Evolutionary conservation across 495 filamentous ascomycete species (phyloP).

Genomic region (Hyaloscypha hepaticicola): DNA sequence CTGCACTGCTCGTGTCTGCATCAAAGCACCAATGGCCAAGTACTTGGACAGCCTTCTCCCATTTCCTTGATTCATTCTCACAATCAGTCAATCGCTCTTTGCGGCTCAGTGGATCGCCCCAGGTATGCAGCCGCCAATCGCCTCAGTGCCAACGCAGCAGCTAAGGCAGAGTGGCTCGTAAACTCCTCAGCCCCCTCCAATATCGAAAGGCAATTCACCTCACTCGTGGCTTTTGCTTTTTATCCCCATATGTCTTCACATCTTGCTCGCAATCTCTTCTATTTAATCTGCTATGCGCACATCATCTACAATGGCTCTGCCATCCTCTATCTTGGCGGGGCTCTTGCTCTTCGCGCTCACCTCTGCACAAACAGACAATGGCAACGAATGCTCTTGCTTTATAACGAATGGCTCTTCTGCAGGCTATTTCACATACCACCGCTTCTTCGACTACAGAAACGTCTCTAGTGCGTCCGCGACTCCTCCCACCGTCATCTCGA

Average conservation of each 20-base stretch:
- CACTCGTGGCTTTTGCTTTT: background rate
- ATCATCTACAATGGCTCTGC: slow-evolving; percentile 20
- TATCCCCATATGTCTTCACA: background rate
- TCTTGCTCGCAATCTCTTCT: background rate
- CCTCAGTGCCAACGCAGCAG: background rate
- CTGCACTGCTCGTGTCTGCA: background rate
- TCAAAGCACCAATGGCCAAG: background rate
- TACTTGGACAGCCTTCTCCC: background rate
- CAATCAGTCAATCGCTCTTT: background rate
- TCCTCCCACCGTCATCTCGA: slow-evolving; percentile 38
- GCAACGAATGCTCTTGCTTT: slow-evolving; percentile 46
- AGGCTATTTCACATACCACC: slow-evolving; percentile 61
- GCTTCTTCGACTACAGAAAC: slow-evolving; percentile 67
- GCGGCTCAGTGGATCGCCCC: background rate
- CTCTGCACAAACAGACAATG: slow-evolving; percentile 29
- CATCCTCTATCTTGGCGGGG: slow-evolving; percentile 11
- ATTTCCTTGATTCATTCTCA: background rate
- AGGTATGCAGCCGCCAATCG: background rate
- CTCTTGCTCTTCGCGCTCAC: slow-evolving; percentile 18
- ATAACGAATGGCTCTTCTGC: slow-evolving; percentile 45
- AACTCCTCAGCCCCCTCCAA: background rate
- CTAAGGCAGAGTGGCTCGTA: background rate
- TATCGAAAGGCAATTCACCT: background rate
- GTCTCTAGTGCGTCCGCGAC: slow-evolving; percentile 23
- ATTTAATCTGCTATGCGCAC: background rate